phyloP scores from a whole-genome alignment of 2,329 filamentous ascomycete genomes.

The Colletotrichum sojae region DNA sequence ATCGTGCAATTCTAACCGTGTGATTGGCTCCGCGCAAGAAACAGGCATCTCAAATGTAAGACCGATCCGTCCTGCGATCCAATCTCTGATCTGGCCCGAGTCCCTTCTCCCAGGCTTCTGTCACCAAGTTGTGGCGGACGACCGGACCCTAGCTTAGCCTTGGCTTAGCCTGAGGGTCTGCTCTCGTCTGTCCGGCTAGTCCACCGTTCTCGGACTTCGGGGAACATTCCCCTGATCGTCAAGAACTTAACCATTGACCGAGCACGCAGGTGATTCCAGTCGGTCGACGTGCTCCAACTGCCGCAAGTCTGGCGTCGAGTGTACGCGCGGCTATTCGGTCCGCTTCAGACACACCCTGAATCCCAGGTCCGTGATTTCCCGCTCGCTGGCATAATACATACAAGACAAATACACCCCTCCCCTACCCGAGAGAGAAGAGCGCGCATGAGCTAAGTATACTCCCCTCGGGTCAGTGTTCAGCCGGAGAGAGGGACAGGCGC shows the following conservation, averaged over 20 bases:
- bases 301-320: slow-evolving; percentile 45
- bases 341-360: slow-evolving; percentile 48
- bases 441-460: background rate
- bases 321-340: slow-evolving; percentile 47
- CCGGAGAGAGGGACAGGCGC: slow-evolving; percentile 29
- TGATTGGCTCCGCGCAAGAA: background rate
- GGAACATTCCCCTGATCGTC: slow-evolving; percentile 15
- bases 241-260: background rate
- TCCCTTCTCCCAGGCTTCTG: too few species aligned
- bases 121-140: too few species aligned
- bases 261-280: slow-evolving; percentile 22
- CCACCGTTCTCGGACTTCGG: background rate
- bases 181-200: background rate
- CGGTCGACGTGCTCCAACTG: slow-evolving; percentile 45
- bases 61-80: background rate
- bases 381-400: slow-evolving; percentile 1
- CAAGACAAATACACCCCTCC: background rate
- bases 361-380: slow-evolving; percentile 45
- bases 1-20: slow-evolving; percentile 8
- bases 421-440: background rate
- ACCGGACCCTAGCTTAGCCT: too few species aligned
- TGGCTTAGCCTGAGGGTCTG: too few species aligned
- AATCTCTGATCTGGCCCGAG: background rate
- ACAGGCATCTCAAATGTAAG: slow-evolving; percentile 38
- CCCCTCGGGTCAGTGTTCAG: slow-evolving; percentile 6